Evolutionary conservation across 805 yeast species (phyloP).

Genomic region (Lipomyces sp.): DNA sequence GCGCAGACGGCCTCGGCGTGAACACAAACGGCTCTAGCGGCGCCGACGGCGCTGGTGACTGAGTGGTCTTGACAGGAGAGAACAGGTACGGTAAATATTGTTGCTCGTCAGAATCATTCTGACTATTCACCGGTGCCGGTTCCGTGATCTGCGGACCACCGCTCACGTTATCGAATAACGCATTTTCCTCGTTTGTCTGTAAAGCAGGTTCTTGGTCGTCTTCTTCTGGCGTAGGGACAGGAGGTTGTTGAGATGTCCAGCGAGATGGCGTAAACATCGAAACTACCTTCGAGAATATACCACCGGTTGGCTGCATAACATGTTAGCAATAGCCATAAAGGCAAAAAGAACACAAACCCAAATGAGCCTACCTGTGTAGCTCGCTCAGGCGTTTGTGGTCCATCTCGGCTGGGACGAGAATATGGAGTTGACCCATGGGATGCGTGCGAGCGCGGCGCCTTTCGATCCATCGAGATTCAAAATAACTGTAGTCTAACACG

Average conservation of each 20-base stretch:
- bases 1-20: not conserved
- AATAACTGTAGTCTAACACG: too few species aligned
- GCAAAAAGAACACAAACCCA: not conserved
- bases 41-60: conserved; percentile 1
- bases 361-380: conserved; percentile 5
- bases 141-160: too few species aligned
- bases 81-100: conserved; percentile 15
- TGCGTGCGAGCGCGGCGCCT: too few species aligned
- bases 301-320: conserved; percentile 16
- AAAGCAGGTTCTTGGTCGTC: not conserved
- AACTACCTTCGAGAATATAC: conserved; percentile 20
- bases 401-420: too few species aligned
- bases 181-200: too few species aligned
- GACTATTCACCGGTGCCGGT: too few species aligned
- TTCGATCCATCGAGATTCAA: too few species aligned
- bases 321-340: not conserved
- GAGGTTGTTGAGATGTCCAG: conserved; percentile 6
- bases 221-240: not conserved
- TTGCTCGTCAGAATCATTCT: too few species aligned
- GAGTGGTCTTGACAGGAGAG: conserved; percentile 8
- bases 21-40: conserved; percentile 6
- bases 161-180: too few species aligned
- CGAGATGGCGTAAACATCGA: conserved; percentile 25
- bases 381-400: too few species aligned
- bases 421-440: too few species aligned